These are phyloP conservation scores for Monosporozyma siamensis DNA, from an alignment of 805 yeast species.

Conservation along the genomic window DNA sequence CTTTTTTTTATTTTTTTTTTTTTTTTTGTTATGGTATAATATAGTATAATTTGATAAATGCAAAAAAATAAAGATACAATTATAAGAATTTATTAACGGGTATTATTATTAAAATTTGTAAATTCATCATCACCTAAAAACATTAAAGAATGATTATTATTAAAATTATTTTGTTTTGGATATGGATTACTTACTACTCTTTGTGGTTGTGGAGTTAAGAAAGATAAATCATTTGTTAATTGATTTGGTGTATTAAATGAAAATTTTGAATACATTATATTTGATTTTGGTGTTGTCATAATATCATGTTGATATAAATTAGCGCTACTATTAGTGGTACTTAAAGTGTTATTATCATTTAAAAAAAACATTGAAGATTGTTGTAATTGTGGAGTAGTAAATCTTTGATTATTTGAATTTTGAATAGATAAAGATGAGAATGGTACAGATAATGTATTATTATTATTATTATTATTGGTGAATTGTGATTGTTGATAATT, in stretches of 20 bases:
- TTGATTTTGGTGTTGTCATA: conserved; percentile 5
- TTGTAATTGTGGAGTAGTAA: background rate
- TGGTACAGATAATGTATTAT: conserved; percentile 1
- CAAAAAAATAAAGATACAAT: conserved; percentile 3
- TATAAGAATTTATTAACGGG: background rate
- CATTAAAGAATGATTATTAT: conserved; percentile 2
- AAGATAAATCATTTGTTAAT: conserved; percentile 4
- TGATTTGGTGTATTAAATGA: conserved; percentile 4
- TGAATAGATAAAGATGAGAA: background rate
- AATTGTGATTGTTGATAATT: conserved; percentile 9
- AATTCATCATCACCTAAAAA: conserved; percentile 4
- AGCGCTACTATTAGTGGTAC: conserved; percentile 12
- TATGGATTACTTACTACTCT: conserved; percentile 19
- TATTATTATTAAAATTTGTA: conserved; percentile 3
- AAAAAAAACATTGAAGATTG: conserved; percentile 5
- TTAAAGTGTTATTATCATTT: conserved; percentile 3
- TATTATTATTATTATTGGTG: background rate
- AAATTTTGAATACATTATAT: conserved; percentile 6
- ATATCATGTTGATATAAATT: conserved; percentile 10
- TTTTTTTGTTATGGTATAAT: background rate
- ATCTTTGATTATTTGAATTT: background rate
- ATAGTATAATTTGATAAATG: background rate
- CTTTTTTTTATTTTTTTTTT: background rate
- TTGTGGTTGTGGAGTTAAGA: conserved; percentile 7
- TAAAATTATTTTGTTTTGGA: conserved; percentile 7